Percentiles rank a stretch among this genome's conserved stretches.
phyloP scores from a whole-genome alignment of 176 grass and related monocot genomes.

The Ananas comosus region DNA sequence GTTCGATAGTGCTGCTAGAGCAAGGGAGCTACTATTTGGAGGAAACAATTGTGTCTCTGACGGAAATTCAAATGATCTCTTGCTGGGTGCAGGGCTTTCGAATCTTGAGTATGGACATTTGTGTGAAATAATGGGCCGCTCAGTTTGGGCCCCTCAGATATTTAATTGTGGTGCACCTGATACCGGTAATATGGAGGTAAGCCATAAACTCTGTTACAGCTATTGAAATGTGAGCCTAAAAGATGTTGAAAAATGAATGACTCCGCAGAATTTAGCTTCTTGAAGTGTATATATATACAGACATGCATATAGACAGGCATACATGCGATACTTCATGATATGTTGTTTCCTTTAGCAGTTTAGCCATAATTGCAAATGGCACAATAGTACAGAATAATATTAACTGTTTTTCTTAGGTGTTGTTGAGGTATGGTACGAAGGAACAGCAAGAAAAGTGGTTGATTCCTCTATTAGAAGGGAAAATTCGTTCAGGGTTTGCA shows the following conservation, averaged over 20 bases:
- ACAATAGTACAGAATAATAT: no score
- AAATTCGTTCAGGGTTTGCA: slow-evolving; percentile 91
- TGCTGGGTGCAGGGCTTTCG: slow-evolving; percentile 76
- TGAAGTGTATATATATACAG: no score
- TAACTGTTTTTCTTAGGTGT: slow-evolving; percentile 30
- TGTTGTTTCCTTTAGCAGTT: no score
- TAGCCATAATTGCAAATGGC: no score
- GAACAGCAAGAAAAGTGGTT: slow-evolving; percentile 78
- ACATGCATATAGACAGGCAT: no score
- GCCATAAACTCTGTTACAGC: background rate
- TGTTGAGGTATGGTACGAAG: slow-evolving; percentile 92
- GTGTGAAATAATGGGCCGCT: slow-evolving; percentile 93
- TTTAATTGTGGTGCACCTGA: slow-evolving; percentile 93
- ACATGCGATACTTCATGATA: no score
- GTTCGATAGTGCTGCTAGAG: slow-evolving; percentile 90
- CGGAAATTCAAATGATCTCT: slow-evolving; percentile 34
- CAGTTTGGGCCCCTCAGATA: slow-evolving; percentile 87
- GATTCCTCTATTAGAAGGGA: slow-evolving; percentile 76
- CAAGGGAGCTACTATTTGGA: slow-evolving; percentile 59
- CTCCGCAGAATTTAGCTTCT: no score
- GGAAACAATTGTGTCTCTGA: slow-evolving; percentile 21
- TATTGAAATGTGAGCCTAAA: background rate
- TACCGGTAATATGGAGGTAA: slow-evolving; percentile 98
- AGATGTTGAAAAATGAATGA: no score
- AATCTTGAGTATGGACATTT: slow-evolving; percentile 97